These are phyloP conservation scores for Phytomonas francai DNA, from an alignment of 208 protist species.

Conservation along the genomic window DNA sequence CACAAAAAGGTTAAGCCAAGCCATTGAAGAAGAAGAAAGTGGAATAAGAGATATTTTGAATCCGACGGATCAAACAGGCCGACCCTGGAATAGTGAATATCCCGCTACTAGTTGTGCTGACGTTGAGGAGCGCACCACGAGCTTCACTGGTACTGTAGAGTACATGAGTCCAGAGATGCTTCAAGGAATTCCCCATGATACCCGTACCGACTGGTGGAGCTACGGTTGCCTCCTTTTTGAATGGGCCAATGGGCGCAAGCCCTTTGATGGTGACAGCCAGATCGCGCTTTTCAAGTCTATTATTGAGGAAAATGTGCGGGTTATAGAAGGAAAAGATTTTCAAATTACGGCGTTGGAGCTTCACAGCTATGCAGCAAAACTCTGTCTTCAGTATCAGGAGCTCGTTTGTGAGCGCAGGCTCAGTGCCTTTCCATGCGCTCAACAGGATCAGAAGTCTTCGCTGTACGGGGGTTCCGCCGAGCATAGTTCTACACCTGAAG, in stretches of 20 bases:
- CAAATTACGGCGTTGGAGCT: slow-evolving; percentile 60
- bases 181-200: slow-evolving; percentile 74
- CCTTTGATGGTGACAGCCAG: slow-evolving; percentile 62
- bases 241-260: slow-evolving; percentile 87
- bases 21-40: not conserved
- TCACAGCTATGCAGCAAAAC: slow-evolving; percentile 52
- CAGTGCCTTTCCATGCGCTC: not conserved
- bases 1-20: not conserved
- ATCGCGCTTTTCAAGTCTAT: slow-evolving; percentile 63
- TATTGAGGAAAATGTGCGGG: slow-evolving; percentile 59
- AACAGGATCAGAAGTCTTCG: not conserved
- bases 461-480: not conserved
- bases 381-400: slow-evolving; percentile 50
- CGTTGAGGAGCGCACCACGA: slow-evolving; percentile 32
- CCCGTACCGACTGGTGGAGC: slow-evolving; percentile 94
- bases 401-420: slow-evolving; percentile 13
- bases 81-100: not conserved
- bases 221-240: slow-evolving; percentile 94
- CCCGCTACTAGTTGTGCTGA: not conserved
- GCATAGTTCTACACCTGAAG: not conserved
- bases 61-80: not conserved
- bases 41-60: not conserved
- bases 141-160: slow-evolving; percentile 92
- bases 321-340: slow-evolving; percentile 49
- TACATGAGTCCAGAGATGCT: slow-evolving; percentile 94